Percentiles rank a stretch among this genome's conserved stretches.
Conservation (phyloP, 257 asterid genomes). For the Coffea eugenioides region DNA sequence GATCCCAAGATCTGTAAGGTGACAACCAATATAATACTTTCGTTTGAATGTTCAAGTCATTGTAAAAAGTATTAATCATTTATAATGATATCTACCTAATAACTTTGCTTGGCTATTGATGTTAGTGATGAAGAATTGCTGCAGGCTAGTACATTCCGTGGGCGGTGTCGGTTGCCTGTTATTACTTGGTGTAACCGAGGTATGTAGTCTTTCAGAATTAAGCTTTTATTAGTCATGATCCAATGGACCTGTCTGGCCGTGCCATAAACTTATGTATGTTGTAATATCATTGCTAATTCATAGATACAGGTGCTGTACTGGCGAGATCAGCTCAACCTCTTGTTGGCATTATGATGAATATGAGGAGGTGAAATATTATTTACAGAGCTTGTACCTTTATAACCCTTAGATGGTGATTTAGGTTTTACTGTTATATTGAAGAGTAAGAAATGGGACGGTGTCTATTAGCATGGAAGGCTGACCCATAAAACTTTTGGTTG, state of each 20-base stretch:
- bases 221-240: neutral
- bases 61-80: slow-evolving; percentile 20
- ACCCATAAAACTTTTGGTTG: neutral
- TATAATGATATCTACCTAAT: slow-evolving; percentile 27
- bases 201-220: slow-evolving; percentile 21
- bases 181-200: slow-evolving; percentile 96
- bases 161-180: slow-evolving; percentile 85
- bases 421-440: neutral
- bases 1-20: slow-evolving; percentile 83
- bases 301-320: slow-evolving; percentile 86
- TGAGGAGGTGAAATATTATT: slow-evolving; percentile 67
- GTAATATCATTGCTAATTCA: slow-evolving; percentile 25
- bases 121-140: slow-evolving; percentile 79
- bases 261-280: neutral
- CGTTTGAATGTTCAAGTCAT: neutral
- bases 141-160: slow-evolving; percentile 85
- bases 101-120: slow-evolving; percentile 29
- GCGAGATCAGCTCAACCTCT: slow-evolving; percentile 97
- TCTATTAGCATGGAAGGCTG: neutral
- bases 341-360: slow-evolving; percentile 97
- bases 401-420: slow-evolving; percentile 10
- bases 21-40: slow-evolving; percentile 19
- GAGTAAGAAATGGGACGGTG: neutral
- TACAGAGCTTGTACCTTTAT: slow-evolving; percentile 12
- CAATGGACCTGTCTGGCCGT: neutral